Evolutionary conservation across 306 rosid species (phyloP).

Genomic region (Parietaria judaica): DNA sequence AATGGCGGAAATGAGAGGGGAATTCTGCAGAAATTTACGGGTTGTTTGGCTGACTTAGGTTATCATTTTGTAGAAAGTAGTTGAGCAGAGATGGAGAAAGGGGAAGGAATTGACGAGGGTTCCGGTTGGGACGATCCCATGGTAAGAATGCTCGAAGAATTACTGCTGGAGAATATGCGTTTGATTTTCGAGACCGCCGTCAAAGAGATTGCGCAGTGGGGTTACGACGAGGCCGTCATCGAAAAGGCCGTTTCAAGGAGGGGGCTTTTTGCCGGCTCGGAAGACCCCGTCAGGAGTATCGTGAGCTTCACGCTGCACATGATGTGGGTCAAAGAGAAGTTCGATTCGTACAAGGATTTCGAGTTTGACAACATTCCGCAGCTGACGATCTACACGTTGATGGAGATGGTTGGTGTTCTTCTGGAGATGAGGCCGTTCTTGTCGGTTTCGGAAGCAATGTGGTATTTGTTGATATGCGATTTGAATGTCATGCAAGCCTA

Average conservation of each 20-base stretch:
- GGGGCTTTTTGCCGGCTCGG: constrained; percentile 32
- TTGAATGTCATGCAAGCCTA: constrained; percentile 51
- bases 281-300: constrained; percentile 37
- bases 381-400: constrained; percentile 38
- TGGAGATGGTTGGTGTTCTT: constrained; percentile 55
- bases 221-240: constrained; percentile 37
- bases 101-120: constrained; percentile 16
- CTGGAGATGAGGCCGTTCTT: constrained; percentile 51
- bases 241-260: constrained; percentile 36
- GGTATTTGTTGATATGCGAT: constrained; percentile 55
- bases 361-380: constrained; percentile 36
- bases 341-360: constrained; percentile 8
- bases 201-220: constrained; percentile 32
- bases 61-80: no score
- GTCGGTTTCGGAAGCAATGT: constrained; percentile 58
- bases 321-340: constrained; percentile 8
- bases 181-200: constrained; percentile 37
- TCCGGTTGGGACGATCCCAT: constrained; percentile 52
- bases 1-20: background rate
- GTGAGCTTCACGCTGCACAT: constrained; percentile 13
- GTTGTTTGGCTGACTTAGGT: no score
- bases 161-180: constrained; percentile 38
- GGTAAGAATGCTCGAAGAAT: constrained; percentile 38
- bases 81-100: constrained; percentile 3
- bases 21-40: no score